Conservation (phyloP, 305 asterid species). For the Solanum hybrid region DNA sequence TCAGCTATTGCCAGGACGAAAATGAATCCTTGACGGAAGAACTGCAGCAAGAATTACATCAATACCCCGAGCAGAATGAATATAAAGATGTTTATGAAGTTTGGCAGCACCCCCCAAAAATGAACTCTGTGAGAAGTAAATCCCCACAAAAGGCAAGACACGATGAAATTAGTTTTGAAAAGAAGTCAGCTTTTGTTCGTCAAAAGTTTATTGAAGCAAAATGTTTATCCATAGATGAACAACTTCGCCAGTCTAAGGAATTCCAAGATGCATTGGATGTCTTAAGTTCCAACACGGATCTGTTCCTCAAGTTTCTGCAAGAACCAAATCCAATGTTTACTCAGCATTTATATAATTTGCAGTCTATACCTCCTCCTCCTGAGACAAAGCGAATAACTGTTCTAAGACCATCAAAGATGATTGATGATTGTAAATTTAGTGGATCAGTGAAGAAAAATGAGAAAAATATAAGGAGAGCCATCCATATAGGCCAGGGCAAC, state of each 20-base stretch:
- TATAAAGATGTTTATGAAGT: conserved; percentile 62
- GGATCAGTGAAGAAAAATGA: conserved; percentile 37
- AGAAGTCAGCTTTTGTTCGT: conserved; percentile 71
- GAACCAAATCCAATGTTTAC: conserved; percentile 68
- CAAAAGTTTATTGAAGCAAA: conserved; percentile 86
- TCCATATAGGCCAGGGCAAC: conserved; percentile 16
- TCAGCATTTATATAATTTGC: conserved; percentile 42
- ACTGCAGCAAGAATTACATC: conserved; percentile 20
- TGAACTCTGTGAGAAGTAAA: conserved; percentile 21
- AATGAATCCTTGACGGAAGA: conserved; percentile 31
- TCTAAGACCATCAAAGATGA: conserved; percentile 75
- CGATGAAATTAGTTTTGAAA: conserved; percentile 32
- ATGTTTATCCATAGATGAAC: conserved; percentile 68
- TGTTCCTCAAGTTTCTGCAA: conserved; percentile 73
- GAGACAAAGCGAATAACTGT: conserved; percentile 84
- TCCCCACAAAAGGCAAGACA: conserved; percentile 41
- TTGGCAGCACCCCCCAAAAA: conserved; percentile 44
- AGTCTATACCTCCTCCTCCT: conserved; percentile 49
- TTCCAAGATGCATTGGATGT: conserved; percentile 90
- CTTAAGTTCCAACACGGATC: conserved; percentile 74
- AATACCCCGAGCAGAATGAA: conserved; percentile 36
- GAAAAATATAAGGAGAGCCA: conserved; percentile 27
- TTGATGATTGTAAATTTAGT: conserved; percentile 31
- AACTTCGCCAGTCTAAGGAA: conserved; percentile 71
- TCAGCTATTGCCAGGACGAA: conserved; percentile 57